Conservation (phyloP, 805 yeast genomes). For the Myxozyma geophila region DNA sequence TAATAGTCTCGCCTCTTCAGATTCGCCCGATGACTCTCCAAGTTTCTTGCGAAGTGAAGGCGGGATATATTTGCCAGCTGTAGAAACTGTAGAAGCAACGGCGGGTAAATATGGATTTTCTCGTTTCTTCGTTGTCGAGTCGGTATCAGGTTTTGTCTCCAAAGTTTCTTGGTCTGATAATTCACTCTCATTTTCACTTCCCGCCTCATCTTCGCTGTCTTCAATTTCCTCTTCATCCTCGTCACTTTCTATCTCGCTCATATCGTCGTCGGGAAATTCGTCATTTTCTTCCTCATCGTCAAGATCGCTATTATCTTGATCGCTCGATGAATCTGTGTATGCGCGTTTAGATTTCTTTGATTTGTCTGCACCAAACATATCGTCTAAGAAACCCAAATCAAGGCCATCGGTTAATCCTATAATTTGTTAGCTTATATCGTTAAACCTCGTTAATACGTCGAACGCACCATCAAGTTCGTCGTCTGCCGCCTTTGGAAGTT, state of each 20-base stretch:
- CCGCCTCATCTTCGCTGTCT: constrained; percentile 41
- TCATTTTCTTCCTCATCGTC: constrained; percentile 28
- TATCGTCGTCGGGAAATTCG: constrained; percentile 23
- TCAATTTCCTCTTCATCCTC: constrained; percentile 43
- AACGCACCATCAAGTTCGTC: constrained; percentile 65
- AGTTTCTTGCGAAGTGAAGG: constrained; percentile 69
- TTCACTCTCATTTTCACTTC: constrained; percentile 22
- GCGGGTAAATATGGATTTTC: constrained; percentile 84
- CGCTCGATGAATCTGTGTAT: not conserved
- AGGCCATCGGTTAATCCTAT: constrained; percentile 75
- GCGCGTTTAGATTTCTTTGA: constrained; percentile 24
- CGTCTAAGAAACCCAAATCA: constrained; percentile 53
- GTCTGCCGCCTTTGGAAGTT: constrained; percentile 53
- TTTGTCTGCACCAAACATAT: constrained; percentile 23
- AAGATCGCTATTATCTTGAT: constrained; percentile 20
- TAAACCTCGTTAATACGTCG: not conserved
- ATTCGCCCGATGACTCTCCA: constrained; percentile 47
- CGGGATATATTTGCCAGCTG: constrained; percentile 67
- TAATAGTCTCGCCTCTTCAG: constrained; percentile 56
- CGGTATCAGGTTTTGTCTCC: constrained; percentile 32
- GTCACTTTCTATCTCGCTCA: constrained; percentile 30
- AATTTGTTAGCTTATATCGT: not conserved
- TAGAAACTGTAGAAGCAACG: constrained; percentile 21
- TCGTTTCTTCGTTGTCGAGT: constrained; percentile 42
- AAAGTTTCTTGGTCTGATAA: constrained; percentile 36